Evolutionary conservation across 106 monocot genomes (phyloP).

Genomic region (Dioscorea dumetorum): DNA sequence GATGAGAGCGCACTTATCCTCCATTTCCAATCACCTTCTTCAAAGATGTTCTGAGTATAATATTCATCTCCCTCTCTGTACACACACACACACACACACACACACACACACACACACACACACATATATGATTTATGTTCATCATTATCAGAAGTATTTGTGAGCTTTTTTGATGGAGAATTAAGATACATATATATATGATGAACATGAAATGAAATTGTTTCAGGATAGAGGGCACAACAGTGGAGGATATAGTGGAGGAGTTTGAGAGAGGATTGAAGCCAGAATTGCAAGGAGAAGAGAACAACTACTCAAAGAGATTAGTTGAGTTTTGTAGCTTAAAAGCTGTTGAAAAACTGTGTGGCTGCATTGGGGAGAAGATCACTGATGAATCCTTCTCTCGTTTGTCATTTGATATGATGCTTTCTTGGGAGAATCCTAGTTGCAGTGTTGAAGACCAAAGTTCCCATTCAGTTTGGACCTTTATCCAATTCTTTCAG

Average conservation of each 20-base stretch:
- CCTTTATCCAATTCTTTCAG: not conserved
- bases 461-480: constrained; percentile 18
- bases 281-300: constrained; percentile 6
- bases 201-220: not conserved
- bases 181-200: too few species aligned
- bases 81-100: too few species aligned
- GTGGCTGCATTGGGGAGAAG: constrained; percentile 28
- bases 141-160: not conserved
- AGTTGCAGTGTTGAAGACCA: constrained; percentile 17
- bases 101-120: too few species aligned
- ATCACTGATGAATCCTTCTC: constrained; percentile 50
- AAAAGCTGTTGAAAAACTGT: constrained; percentile 39
- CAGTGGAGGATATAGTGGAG: constrained; percentile 39
- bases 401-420: constrained; percentile 86
- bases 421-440: constrained; percentile 83
- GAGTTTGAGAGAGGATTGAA: constrained; percentile 57
- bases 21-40: constrained; percentile 31
- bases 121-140: too few species aligned
- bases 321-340: constrained; percentile 74
- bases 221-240: constrained; percentile 51
- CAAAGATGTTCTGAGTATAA: constrained; percentile 35
- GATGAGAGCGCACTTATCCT: constrained; percentile 25
- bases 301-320: constrained; percentile 45
- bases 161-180: not conserved
- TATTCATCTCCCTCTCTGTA: not conserved